These are phyloP conservation scores for Psilocybe tampanensis DNA, from an alignment of 768 basidiomycete species.

Conservation along the genomic window DNA sequence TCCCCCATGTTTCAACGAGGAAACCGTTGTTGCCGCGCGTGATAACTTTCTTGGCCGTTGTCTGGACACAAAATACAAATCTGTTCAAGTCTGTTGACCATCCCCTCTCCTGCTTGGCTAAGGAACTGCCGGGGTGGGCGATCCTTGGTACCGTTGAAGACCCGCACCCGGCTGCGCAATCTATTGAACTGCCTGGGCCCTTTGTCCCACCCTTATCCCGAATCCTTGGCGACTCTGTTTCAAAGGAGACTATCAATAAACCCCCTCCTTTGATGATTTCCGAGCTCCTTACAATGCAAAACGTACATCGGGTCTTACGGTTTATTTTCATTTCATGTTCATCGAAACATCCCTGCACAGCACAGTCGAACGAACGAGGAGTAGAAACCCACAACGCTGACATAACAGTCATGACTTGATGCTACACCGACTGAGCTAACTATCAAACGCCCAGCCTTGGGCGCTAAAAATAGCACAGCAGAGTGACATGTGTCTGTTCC, in stretches of 20 bases:
- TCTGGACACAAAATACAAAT: background rate
- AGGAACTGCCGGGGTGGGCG: background rate
- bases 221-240: background rate
- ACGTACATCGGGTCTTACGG: background rate
- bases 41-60: background rate
- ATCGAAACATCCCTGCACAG: background rate
- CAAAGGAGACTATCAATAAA: background rate
- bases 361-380: background rate
- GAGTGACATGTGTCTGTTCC: constrained; percentile 16
- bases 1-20: no score
- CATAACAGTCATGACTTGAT: constrained; percentile 5
- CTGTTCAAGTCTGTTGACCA: background rate
- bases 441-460: constrained; percentile 21
- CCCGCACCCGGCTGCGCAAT: background rate
- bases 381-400: background rate
- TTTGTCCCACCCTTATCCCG: constrained; percentile 2
- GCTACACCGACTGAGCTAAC: background rate
- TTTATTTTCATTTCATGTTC: background rate
- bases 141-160: background rate
- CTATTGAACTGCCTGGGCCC: no score
- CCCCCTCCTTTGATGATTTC: background rate
- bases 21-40: background rate
- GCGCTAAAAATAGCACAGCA: constrained; percentile 23
- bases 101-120: background rate
- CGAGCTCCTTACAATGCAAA: background rate